Conservation (phyloP, 1,139 yeast genomes). For the Yarrowia galli region DNA sequence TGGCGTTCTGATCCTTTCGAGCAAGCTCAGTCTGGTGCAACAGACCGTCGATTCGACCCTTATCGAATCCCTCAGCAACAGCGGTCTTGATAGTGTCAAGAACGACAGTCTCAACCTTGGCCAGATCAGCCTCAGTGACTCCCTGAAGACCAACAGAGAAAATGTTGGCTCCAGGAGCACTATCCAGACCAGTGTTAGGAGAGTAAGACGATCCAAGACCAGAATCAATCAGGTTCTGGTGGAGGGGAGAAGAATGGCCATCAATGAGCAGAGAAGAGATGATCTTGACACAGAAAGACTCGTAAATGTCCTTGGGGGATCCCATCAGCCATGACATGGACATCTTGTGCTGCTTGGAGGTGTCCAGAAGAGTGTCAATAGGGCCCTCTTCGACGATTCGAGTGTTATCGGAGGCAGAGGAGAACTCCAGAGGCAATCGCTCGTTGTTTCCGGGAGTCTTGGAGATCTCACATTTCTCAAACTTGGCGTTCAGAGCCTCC, state of each 20-base stretch:
- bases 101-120: conserved; percentile 56
- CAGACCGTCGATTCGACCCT: conserved; percentile 77
- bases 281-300: conserved; percentile 75
- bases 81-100: conserved; percentile 51
- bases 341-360: conserved; percentile 72
- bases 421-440: conserved; percentile 57
- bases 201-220: conserved; percentile 88
- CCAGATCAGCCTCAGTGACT: conserved; percentile 60
- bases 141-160: conserved; percentile 91
- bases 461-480: conserved; percentile 38
- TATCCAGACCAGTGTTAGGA: conserved; percentile 87
- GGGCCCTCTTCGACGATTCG: conserved; percentile 69
- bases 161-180: conserved; percentile 77
- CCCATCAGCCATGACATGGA: conserved; percentile 92
- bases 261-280: conserved; percentile 78
- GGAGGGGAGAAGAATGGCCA: conserved; percentile 91
- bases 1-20: conserved; percentile 86
- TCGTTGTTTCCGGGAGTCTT: conserved; percentile 43
- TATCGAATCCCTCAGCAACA: conserved; percentile 57
- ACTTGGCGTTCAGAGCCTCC: conserved; percentile 47
- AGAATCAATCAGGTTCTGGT: conserved; percentile 81
- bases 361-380: conserved; percentile 79
- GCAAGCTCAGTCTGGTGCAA: conserved; percentile 85
- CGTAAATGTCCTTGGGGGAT: conserved; percentile 70
- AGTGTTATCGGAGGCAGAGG: conserved; percentile 44